Percentiles rank a stretch among this genome's conserved stretches.
Evolutionary conservation across 2,329 filamentous ascomycete species (phyloP).

Genomic region (Colletotrichum sojae): DNA sequence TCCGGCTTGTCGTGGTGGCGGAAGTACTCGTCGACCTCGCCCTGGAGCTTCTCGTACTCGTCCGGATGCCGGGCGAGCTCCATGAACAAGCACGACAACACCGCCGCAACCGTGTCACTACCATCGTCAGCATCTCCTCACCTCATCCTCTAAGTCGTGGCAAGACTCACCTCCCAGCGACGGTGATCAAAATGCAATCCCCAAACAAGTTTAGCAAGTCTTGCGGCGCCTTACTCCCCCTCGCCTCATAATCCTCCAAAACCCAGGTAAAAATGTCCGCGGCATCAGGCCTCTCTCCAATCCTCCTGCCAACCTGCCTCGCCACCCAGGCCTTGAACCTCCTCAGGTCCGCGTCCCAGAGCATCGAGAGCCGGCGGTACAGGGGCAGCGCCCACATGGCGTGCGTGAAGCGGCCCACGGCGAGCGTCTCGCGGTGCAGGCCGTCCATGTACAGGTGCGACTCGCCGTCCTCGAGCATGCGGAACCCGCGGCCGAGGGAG

Average conservation of each 20-base stretch:
- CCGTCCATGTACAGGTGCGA: slow-evolving; percentile 46
- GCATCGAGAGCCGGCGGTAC: slow-evolving; percentile 35
- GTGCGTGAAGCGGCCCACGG: slow-evolving; percentile 44
- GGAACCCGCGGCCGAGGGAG: slow-evolving; percentile 53
- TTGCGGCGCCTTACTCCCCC: slow-evolving; percentile 37
- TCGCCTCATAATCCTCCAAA: slow-evolving; percentile 44
- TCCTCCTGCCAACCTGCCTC: slow-evolving; percentile 23
- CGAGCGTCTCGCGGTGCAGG: slow-evolving; percentile 43
- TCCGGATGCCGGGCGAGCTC: slow-evolving; percentile 31
- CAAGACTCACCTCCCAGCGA: slow-evolving; percentile 49
- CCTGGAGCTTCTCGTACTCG: slow-evolving; percentile 11
- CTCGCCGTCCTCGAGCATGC: slow-evolving; percentile 49
- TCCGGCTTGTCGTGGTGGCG: slow-evolving; percentile 30
- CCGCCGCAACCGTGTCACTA: slow-evolving; percentile 39
- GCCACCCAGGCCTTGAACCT: slow-evolving; percentile 42
- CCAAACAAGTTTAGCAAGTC: slow-evolving; percentile 45
- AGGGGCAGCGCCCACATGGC: slow-evolving; percentile 41
- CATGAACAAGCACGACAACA: slow-evolving; percentile 36
- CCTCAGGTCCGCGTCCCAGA: slow-evolving; percentile 41
- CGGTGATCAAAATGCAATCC: slow-evolving; percentile 47
- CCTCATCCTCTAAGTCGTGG: accelerated
- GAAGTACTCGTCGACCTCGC: slow-evolving; percentile 41
- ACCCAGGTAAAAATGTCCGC: slow-evolving; percentile 51
- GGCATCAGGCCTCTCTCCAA: slow-evolving; percentile 36
- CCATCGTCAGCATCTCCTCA: neutral